Evolutionary conservation across 352 stramenopile genomes (phyloP).

Genomic region (Pythium oligandrum): DNA sequence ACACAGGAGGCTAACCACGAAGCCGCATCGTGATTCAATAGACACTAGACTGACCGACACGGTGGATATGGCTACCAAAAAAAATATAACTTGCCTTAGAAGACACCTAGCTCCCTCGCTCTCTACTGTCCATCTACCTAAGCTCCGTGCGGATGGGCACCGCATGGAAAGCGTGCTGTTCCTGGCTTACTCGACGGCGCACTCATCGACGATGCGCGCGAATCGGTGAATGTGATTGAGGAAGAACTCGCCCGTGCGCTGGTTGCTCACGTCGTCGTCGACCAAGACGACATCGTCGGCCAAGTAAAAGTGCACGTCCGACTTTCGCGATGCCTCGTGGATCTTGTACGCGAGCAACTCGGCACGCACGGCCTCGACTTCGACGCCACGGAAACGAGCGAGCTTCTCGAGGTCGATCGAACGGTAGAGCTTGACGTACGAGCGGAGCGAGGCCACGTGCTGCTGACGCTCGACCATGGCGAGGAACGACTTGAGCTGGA

Average conservation of each 20-base stretch:
- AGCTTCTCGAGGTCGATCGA: conserved; percentile 95
- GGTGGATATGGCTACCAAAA: no score
- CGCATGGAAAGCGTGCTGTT: no score
- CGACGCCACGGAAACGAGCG: conserved; percentile 84
- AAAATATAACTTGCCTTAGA: no score
- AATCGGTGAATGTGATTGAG: conserved; percentile 88
- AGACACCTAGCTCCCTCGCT: no score
- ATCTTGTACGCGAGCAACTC: conserved; percentile 84
- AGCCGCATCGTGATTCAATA: no score
- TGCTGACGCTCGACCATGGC: conserved; percentile 87
- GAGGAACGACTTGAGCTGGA: conserved; percentile 85
- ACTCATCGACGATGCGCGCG: conserved; percentile 82
- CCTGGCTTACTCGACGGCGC: conserved; percentile 21
- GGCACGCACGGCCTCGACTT: conserved; percentile 55
- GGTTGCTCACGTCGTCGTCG: conserved; percentile 79
- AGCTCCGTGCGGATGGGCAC: no score
- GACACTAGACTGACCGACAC: no score
- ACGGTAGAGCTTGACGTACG: conserved; percentile 96
- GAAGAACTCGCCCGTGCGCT: conserved; percentile 88
- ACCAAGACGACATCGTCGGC: conserved; percentile 75
- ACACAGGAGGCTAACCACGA: conserved; percentile 1
- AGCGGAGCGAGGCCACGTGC: conserved; percentile 88
- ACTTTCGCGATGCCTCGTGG: conserved; percentile 52
- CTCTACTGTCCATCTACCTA: no score
- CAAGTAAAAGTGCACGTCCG: conserved; percentile 83